Evolutionary conservation across 257 asterid species (phyloP), one percentile per base, ranked within the genome.

Genomic region (Ajuga chamaepitys): DNA sequence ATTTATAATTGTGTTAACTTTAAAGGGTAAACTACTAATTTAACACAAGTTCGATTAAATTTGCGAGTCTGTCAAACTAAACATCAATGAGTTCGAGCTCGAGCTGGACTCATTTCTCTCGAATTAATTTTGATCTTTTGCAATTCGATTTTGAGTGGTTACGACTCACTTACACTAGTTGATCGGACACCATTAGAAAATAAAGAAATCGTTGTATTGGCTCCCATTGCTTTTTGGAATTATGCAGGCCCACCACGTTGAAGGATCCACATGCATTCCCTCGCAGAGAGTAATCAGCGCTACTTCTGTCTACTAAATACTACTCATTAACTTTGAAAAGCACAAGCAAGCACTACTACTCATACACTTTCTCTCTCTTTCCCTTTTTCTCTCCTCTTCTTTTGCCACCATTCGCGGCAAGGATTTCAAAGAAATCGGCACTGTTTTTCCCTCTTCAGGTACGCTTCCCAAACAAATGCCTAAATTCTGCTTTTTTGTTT

Each of bases 321-420:
- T 34, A 75, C 74, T 72, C 74, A 77, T 80, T 47, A 40, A 68
- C 66, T 73, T 68, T 18, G 80, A 77, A 73, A 84, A 78, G 66
- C 82, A 60, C 65, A 46, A 45, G 37, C 79, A 55, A 67, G 4
- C 67, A 54, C 68, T 22, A 48, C 50, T 14, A 9, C 58, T 17
- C 63, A 1, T 41, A 35, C 58, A 28, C 64, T 44, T 25, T 16
- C 62, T 10, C 46, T n/a, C 61, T 42, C 54, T 35, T 22, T 50
- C 21, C 26, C 42, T 14, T 13, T 6, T 13, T n/a, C 60, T 51
- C 70, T 48, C 68, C 58, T 58, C 37, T 64, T 73, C 9, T 63
- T 32, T 47, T 68, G 74, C 82, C 77, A 40, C 77, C 58, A 57
- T 67, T 84, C 73, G 80, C 82, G 82, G 84, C 70, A 30, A 78